These are phyloP conservation scores for Rhodosporidiobolus odoratus DNA, from an alignment of 768 basidiomycete genomes.

Conservation along the genomic window DNA sequence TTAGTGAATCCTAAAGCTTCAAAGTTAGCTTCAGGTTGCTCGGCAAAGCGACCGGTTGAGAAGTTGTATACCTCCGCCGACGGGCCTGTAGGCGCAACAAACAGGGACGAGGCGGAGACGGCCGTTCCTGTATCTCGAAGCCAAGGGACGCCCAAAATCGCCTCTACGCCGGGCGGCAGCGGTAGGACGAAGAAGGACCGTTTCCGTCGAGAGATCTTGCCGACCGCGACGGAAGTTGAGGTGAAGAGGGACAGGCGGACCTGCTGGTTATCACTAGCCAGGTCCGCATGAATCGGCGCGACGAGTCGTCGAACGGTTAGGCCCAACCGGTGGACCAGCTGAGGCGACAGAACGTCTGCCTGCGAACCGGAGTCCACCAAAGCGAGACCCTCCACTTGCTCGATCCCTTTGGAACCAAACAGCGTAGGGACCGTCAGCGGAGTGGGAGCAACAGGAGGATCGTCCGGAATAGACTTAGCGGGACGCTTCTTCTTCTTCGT, in stretches of 20 bases:
- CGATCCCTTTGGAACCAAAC: too few species aligned
- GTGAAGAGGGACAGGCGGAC: constrained; percentile 1
- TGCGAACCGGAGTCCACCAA: constrained; percentile 5
- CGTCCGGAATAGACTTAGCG: too few species aligned
- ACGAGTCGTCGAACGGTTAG: background rate
- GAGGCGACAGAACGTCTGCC: background rate
- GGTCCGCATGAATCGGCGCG: background rate
- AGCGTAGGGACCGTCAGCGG: too few species aligned
- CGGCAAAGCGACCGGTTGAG: background rate
- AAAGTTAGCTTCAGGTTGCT: background rate
- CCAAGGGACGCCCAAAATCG: constrained; percentile 13
- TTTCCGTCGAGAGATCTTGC: background rate
- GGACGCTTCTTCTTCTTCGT: too few species aligned
- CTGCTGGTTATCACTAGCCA: background rate
- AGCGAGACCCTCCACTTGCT: too few species aligned
- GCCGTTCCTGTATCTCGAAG: background rate
- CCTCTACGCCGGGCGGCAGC: constrained; percentile 4
- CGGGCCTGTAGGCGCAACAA: background rate
- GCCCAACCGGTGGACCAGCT: background rate
- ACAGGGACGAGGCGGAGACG: background rate
- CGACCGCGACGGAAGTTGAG: background rate
- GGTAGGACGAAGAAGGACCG: constrained; percentile 2
- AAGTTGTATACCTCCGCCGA: background rate
- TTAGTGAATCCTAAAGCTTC: background rate
- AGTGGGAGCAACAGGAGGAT: too few species aligned